Conservation (phyloP, 192 early-diverging fungal genomes). For the Gigaspora rosea region DNA sequence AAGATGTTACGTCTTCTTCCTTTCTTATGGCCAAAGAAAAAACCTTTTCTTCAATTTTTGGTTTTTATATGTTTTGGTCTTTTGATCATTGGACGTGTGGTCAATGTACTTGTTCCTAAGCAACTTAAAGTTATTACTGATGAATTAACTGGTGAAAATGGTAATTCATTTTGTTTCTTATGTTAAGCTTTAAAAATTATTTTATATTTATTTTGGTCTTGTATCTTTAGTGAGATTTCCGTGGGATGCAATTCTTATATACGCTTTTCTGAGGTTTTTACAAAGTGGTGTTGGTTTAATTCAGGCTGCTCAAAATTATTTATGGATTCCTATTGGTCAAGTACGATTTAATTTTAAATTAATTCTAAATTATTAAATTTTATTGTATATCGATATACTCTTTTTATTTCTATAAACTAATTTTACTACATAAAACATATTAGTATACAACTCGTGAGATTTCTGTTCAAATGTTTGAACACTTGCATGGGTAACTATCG, state of each 20-base stretch:
- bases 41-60: slow-evolving; percentile 61
- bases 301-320: slow-evolving; percentile 76
- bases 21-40: slow-evolving; percentile 81
- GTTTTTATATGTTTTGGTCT: slow-evolving; percentile 70
- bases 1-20: slow-evolving; percentile 73
- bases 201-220: neutral
- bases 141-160: slow-evolving; percentile 44
- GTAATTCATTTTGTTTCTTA: neutral
- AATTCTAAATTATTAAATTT: too few species aligned
- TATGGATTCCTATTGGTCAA: slow-evolving; percentile 94
- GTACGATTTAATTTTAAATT: neutral
- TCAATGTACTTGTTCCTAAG: slow-evolving; percentile 84
- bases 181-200: neutral
- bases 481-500: slow-evolving; percentile 40
- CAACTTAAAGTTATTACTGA: slow-evolving; percentile 87
- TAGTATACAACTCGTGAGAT: slow-evolving; percentile 85
- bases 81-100: slow-evolving; percentile 62
- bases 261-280: slow-evolving; percentile 65
- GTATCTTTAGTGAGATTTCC: slow-evolving; percentile 41
- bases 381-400: too few species aligned
- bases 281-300: slow-evolving; percentile 79
- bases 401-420: too few species aligned
- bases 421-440: neutral
- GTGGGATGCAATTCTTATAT: slow-evolving; percentile 62
- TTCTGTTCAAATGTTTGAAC: slow-evolving; percentile 88